Conservation (phyloP, 108 stramenopile species). For the Cyclotella sp. region DNA sequence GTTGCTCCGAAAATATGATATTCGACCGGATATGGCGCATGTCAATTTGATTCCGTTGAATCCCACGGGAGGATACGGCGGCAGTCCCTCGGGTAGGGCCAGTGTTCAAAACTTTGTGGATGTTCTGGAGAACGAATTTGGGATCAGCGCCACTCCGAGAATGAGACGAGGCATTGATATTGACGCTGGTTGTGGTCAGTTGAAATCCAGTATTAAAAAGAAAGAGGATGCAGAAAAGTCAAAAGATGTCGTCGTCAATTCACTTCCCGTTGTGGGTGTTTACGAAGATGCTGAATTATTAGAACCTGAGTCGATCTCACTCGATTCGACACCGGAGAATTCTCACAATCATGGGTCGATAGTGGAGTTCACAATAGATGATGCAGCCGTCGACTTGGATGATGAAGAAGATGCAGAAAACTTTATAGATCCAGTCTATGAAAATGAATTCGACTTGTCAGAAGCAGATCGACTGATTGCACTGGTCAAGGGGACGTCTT, state of each 20-base stretch:
- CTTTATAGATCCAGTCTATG: slow-evolving; percentile 58
- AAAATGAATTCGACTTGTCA: slow-evolving; percentile 49
- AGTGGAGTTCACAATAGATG: slow-evolving; percentile 55
- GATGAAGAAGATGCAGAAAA: slow-evolving; percentile 47
- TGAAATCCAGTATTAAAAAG: slow-evolving; percentile 80
- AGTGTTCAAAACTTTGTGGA: slow-evolving; percentile 75
- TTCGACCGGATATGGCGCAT: slow-evolving; percentile 83
- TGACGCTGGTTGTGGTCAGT: slow-evolving; percentile 97
- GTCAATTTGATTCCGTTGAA: slow-evolving; percentile 97
- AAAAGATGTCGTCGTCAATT: slow-evolving; percentile 5
- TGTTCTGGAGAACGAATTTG: slow-evolving; percentile 72
- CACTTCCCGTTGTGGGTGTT: slow-evolving; percentile 50
- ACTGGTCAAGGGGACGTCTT: slow-evolving; percentile 43
- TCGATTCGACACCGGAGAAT: slow-evolving; percentile 15
- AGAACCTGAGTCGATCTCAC: neutral
- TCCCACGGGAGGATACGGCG: slow-evolving; percentile 89
- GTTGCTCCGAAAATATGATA: slow-evolving; percentile 54
- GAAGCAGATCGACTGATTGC: slow-evolving; percentile 64
- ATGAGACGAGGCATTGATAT: slow-evolving; percentile 98
- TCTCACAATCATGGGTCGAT: slow-evolving; percentile 20
- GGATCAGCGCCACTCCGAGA: slow-evolving; percentile 81
- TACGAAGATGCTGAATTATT: slow-evolving; percentile 51
- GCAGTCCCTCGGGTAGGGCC: slow-evolving; percentile 59
- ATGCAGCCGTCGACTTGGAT: slow-evolving; percentile 54
- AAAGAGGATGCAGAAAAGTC: slow-evolving; percentile 36